These are phyloP conservation scores for Emergomyces orientalis DNA, from an alignment of 2,329 filamentous ascomycete species.

Conservation along the genomic window DNA sequence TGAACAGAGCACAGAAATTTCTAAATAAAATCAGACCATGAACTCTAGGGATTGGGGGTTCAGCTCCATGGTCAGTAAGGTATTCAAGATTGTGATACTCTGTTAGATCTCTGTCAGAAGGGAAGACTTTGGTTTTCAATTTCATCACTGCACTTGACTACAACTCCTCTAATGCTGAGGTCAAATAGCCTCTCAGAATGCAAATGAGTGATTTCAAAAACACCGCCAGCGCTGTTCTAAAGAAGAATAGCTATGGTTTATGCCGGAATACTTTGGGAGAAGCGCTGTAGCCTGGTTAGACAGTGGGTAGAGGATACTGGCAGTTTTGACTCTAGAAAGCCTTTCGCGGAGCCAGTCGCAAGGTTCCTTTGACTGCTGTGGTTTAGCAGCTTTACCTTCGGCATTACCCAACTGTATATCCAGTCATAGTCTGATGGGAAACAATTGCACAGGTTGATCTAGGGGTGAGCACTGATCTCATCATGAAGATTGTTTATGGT, in stretches of 20 bases:
- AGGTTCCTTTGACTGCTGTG: no score
- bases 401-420: conserved; percentile 3
- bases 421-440: conserved; percentile 5
- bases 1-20: no score
- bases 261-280: neutral
- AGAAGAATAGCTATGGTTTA: neutral
- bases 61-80: no score
- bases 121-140: no score
- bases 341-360: neutral
- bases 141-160: no score
- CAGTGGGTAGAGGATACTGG: conserved; percentile 4
- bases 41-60: no score
- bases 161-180: no score
- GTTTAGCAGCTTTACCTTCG: neutral
- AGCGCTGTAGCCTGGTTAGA: conserved; percentile 2
- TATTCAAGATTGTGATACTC: no score
- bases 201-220: conserved; percentile 3
- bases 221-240: conserved; percentile 2
- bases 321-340: neutral
- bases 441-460: conserved; percentile 4
- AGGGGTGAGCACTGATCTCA: conserved; percentile 3
- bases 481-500: conserved; percentile 5
- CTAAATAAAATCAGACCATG: no score
- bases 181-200: no score
- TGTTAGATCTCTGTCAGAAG: no score